These are phyloP conservation scores for Alternaria triticina DNA, from an alignment of 2,329 filamentous ascomycete species.

Conservation along the genomic window DNA sequence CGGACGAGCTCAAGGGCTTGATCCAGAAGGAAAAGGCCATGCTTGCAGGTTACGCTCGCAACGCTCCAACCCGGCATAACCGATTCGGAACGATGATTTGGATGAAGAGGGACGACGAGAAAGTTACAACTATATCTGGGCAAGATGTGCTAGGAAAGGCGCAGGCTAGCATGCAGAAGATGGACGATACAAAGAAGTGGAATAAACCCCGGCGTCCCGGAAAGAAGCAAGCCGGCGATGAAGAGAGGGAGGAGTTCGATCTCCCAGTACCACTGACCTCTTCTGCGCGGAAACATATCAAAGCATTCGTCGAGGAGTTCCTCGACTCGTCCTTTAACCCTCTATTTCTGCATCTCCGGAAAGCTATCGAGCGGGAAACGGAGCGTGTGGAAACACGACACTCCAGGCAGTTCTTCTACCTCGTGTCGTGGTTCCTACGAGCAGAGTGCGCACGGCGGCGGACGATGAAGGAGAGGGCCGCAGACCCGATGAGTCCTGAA, in stretches of 20 bases:
- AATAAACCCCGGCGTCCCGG: constrained; percentile 72
- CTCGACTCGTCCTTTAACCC: constrained; percentile 96
- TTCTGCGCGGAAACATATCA: constrained; percentile 76
- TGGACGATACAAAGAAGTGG: constrained; percentile 91
- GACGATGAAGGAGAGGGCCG: constrained; percentile 59
- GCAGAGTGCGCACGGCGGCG: constrained; percentile 78
- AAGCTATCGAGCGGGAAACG: constrained; percentile 87
- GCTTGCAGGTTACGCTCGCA: constrained; percentile 76
- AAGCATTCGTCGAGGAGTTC: constrained; percentile 88
- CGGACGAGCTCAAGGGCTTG: constrained; percentile 74
- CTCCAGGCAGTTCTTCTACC: constrained; percentile 86
- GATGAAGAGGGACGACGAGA: constrained; percentile 86
- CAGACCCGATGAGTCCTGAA: constrained; percentile 52
- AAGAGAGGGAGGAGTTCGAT: constrained; percentile 70
- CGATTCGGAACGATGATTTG: constrained; percentile 97
- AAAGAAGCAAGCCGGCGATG: constrained; percentile 49
- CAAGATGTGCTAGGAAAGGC: constrained; percentile 81
- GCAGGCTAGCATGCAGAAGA: constrained; percentile 77
- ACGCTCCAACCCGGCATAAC: constrained; percentile 85
- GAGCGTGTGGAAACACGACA: constrained; percentile 80
- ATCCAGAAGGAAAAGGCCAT: constrained; percentile 86
- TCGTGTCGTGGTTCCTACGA: constrained; percentile 90
- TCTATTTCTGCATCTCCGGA: constrained; percentile 79
- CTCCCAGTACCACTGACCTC: constrained; percentile 72
- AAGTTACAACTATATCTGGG: constrained; percentile 84